phyloP scores from a whole-genome alignment of 345 rosid genomes.

The Abelmoschus esculentus region DNA sequence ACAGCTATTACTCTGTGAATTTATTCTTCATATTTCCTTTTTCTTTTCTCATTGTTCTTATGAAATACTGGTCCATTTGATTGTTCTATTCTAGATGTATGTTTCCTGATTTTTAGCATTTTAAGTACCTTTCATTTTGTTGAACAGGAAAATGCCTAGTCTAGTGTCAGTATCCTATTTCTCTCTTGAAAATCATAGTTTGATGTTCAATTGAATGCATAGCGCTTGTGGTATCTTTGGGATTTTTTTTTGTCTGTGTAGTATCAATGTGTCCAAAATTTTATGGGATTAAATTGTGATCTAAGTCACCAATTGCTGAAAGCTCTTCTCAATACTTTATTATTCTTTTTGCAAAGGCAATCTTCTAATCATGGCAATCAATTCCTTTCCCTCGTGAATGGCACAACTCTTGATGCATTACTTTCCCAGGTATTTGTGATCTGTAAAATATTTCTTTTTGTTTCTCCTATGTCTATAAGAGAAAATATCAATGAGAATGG shows the following conservation, averaged over 20 bases:
- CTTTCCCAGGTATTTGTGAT: slow-evolving; percentile 36
- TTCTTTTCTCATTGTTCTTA: not conserved
- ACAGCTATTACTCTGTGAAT: not conserved
- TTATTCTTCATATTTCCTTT: not conserved
- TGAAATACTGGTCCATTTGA: not conserved
- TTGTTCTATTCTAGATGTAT: not conserved
- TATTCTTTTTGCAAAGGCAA: slow-evolving; percentile 25
- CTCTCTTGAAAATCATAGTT: not conserved
- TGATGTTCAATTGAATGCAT: not conserved
- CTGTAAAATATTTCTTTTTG: not conserved
- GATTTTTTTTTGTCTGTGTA: not conserved
- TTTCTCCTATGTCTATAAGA: not conserved
- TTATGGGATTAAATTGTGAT: slow-evolving; percentile 5
- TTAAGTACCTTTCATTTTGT: not conserved
- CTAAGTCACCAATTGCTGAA: not conserved
- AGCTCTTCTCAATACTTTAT: slow-evolving; percentile 5
- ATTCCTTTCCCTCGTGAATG: slow-evolving; percentile 35
- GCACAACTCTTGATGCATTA: slow-evolving; percentile 37
- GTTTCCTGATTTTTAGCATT: not conserved
- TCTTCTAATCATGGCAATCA: slow-evolving; percentile 26
- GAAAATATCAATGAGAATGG: not conserved
- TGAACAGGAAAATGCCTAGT: not conserved
- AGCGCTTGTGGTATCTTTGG: not conserved
- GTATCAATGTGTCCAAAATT: not conserved
- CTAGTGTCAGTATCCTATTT: not conserved